Evolutionary conservation across 148 eudicot genomes (phyloP).

Genomic region (Rhododendron vialii): DNA sequence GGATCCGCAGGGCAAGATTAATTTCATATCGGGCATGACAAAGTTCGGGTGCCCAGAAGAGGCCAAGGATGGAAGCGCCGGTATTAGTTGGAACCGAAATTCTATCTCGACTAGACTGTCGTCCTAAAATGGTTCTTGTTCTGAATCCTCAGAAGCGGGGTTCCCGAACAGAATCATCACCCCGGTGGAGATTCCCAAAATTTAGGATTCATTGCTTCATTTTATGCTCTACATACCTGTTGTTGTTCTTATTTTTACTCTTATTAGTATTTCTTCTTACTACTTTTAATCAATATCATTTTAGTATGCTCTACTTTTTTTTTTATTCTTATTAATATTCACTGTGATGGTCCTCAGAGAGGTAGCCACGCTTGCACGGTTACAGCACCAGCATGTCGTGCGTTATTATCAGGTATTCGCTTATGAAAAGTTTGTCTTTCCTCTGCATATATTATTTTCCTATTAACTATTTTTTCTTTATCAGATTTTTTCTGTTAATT

Average conservation of each 20-base stretch:
- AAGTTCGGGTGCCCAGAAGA: background rate
- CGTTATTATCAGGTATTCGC: constrained; percentile 85
- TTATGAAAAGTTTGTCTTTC: constrained; percentile 10
- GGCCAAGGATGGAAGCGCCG: background rate
- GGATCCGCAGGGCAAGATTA: background rate
- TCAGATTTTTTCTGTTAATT: background rate
- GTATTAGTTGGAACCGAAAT: background rate
- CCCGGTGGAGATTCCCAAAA: background rate
- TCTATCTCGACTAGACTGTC: background rate
- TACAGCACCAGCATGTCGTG: constrained; percentile 98
- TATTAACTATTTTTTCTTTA: background rate
- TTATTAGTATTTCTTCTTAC: background rate
- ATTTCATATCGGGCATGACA: background rate
- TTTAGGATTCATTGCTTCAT: background rate
- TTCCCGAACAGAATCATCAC: background rate
- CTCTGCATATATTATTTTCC: background rate
- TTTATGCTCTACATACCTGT: background rate
- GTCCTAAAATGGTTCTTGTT: background rate
- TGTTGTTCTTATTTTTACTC: background rate
- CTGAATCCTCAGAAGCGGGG: background rate
- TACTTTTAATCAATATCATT: background rate
- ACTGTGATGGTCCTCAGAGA: constrained; percentile 47
- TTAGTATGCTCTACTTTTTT: background rate
- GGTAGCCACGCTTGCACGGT: constrained; percentile 92
- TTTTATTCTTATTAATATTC: background rate